A percentile compares a stretch with the other conserved stretches of the same genome.
Conservation (phyloP, 257 asterid species). For the Solanum rostratum region DNA sequence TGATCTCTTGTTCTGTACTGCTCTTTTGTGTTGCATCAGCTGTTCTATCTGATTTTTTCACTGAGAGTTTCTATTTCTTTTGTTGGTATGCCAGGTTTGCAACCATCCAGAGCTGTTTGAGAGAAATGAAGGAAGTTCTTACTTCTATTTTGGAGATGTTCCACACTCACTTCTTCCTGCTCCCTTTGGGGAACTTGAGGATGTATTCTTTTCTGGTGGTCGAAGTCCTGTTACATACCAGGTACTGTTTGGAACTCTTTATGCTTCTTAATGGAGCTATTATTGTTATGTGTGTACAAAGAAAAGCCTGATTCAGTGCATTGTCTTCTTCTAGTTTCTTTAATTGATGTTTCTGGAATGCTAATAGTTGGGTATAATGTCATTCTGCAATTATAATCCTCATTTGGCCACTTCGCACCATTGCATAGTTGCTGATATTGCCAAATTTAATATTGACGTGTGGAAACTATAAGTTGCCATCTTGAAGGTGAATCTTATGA, state of each 20-base stretch:
- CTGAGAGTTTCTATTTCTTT: not conserved
- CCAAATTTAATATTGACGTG: not conserved
- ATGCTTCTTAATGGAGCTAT: not conserved
- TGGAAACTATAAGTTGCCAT: not conserved
- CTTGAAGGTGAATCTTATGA: not conserved
- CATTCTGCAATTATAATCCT: not conserved
- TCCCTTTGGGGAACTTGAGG: conserved; percentile 88
- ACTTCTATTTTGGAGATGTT: conserved; percentile 77
- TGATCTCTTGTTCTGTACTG: not conserved
- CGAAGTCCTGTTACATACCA: conserved; percentile 71
- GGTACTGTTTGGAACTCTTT: conserved; percentile 35
- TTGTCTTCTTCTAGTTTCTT: not conserved
- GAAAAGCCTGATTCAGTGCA: not conserved
- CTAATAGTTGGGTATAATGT: not conserved
- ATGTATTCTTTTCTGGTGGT: conserved; percentile 61
- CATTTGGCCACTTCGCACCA: not conserved
- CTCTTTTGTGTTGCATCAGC: not conserved
- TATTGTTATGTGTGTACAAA: not conserved
- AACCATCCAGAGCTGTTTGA: conserved; percentile 98
- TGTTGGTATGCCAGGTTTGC: conserved; percentile 53
- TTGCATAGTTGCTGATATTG: not conserved
- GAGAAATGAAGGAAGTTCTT: conserved; percentile 94
- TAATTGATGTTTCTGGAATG: not conserved
- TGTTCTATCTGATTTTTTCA: not conserved
- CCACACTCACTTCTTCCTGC: conserved; percentile 79